These are phyloP conservation scores for Phanerodontia chrysosporium DNA, from an alignment of 768 basidiomycete genomes.

Conservation along the genomic window DNA sequence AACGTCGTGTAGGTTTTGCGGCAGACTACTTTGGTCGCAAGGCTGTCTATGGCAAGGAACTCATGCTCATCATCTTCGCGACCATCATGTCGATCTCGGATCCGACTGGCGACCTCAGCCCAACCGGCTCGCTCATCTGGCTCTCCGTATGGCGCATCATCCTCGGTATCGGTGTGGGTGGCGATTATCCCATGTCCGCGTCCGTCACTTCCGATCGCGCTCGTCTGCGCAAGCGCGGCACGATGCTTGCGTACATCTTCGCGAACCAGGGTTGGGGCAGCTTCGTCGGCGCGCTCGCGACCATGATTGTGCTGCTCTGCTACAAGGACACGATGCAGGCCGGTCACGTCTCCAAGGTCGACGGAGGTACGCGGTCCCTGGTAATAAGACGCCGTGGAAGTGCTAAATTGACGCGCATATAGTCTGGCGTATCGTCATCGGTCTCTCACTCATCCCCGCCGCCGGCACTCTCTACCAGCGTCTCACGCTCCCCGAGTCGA, in stretches of 20 bases:
- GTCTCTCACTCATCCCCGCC: conserved; percentile 72
- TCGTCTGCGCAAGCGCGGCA: conserved; percentile 61
- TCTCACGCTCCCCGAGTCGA: conserved; percentile 67
- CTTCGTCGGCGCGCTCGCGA: conserved; percentile 56
- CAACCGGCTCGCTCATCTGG: conserved; percentile 54
- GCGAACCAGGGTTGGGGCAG: conserved; percentile 78
- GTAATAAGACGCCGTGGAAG: too few species aligned
- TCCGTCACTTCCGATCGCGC: conserved; percentile 65
- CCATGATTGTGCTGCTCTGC: conserved; percentile 58
- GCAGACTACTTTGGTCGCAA: conserved; percentile 70
- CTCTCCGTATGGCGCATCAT: conserved; percentile 65
- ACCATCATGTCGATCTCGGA: conserved; percentile 66
- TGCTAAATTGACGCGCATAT: too few species aligned
- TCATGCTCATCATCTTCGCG: conserved; percentile 76
- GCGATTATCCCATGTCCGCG: conserved; percentile 78
- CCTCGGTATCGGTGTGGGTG: conserved; percentile 75
- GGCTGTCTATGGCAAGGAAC: conserved; percentile 68
- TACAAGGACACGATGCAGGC: conserved; percentile 66
- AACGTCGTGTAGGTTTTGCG: conserved; percentile 41
- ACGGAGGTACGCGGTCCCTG: conserved; percentile 59
- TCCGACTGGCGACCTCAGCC: conserved; percentile 57
- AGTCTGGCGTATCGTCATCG: conserved; percentile 74
- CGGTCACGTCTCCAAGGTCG: conserved; percentile 58
- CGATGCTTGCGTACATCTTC: conserved; percentile 74
- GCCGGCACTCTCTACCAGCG: conserved; percentile 74